These are phyloP conservation scores for Cutaneotrichosporon sp. DNA, from an alignment of 1,284 basidiomycete genomes.

Conservation along the genomic window DNA sequence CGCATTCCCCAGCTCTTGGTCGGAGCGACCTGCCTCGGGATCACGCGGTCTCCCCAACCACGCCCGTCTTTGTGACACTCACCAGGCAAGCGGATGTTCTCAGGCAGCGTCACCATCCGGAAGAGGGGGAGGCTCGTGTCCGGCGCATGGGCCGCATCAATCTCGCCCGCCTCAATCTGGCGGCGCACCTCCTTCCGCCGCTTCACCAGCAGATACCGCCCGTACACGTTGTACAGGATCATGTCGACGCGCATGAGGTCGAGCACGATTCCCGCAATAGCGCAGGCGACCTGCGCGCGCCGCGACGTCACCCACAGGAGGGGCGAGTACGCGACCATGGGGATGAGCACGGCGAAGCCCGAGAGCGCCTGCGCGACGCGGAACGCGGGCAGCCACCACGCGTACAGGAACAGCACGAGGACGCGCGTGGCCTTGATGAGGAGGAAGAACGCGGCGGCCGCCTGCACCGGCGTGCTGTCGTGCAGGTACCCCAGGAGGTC, in stretches of 20 bases:
- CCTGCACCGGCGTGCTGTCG: constrained; percentile 24
- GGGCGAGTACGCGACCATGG: constrained; percentile 50
- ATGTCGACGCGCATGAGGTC: constrained; percentile 33
- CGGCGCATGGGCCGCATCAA: neutral
- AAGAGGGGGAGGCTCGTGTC: constrained; percentile 4
- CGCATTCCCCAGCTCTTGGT: no score
- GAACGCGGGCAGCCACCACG: constrained; percentile 44
- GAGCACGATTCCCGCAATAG: constrained; percentile 30
- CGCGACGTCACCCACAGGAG: constrained; percentile 41
- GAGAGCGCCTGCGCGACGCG: constrained; percentile 35
- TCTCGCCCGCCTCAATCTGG: constrained; percentile 5
- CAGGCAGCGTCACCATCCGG: constrained; percentile 26
- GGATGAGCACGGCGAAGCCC: constrained; percentile 37
- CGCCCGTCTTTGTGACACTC: no score
- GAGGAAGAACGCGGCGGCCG: constrained; percentile 41
- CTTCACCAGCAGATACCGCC: constrained; percentile 1
- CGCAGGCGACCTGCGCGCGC: constrained; percentile 35
- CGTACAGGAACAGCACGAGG: constrained; percentile 37
- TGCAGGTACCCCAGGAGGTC: neutral
- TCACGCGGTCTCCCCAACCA: no score
- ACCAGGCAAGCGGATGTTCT: constrained; percentile 35
- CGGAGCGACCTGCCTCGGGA: no score
- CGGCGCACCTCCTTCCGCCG: neutral
- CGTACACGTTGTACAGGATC: constrained; percentile 25
- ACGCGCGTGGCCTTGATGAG: constrained; percentile 38